Conservation (phyloP, 768 basidiomycete genomes). For the Myochromella boudieri region DNA sequence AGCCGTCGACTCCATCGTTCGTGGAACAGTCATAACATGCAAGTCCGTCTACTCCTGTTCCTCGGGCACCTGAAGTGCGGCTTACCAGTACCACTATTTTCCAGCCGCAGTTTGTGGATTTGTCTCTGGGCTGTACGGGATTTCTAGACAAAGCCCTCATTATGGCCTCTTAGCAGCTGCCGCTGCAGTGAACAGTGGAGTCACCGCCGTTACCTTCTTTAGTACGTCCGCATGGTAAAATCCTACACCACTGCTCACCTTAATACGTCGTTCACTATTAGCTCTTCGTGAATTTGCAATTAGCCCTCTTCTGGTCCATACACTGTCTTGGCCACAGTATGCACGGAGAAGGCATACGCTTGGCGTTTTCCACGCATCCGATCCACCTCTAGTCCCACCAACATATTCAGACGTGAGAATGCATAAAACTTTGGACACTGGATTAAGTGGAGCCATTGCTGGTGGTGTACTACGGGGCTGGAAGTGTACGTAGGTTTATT, state of each 20-base stretch:
- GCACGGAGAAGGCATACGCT: constrained; percentile 36
- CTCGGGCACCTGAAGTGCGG: constrained; percentile 23
- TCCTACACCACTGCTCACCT: background rate
- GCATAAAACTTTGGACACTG: constrained; percentile 66
- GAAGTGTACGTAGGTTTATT: constrained; percentile 47
- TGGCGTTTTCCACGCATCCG: constrained; percentile 16
- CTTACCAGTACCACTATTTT: constrained; percentile 16
- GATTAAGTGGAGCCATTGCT: constrained; percentile 67
- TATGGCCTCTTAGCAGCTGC: constrained; percentile 50
- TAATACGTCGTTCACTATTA: constrained; percentile 26
- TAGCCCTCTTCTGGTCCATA: constrained; percentile 55
- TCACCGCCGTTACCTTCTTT: constrained; percentile 77
- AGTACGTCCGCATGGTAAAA: constrained; percentile 42
- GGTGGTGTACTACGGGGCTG: constrained; percentile 58
- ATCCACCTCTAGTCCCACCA: constrained; percentile 16
- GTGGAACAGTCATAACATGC: constrained; percentile 71
- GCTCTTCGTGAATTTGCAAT: constrained; percentile 78
- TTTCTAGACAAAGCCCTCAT: constrained; percentile 47
- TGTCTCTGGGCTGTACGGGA: constrained; percentile 40
- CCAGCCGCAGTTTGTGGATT: constrained; percentile 61
- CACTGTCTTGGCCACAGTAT: constrained; percentile 48
- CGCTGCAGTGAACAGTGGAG: constrained; percentile 69
- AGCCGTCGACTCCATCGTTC: constrained; percentile 43
- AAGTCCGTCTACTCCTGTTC: constrained; percentile 60
- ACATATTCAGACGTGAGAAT: constrained; percentile 56